Evolutionary conservation across 805 yeast species (phyloP), one percentile per base, ranked within the genome.

Genomic region (Tetrapisispora taiwanensis): DNA sequence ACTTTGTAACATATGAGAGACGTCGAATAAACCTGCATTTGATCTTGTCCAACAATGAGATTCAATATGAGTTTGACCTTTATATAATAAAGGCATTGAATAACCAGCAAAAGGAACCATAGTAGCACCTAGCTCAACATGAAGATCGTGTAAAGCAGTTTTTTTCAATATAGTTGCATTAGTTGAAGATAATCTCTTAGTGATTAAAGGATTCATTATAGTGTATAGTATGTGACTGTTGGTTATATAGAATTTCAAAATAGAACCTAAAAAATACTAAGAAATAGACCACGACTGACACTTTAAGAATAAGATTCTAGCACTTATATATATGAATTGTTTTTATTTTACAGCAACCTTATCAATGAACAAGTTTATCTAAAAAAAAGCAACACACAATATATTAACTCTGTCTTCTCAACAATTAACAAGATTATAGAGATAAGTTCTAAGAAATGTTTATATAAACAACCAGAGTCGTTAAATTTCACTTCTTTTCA

Each of bases 101-200:
- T 76, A 92, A n/a, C 96, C 96, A 15, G 97, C 97, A 66, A 85
- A 92, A 37, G 94, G 94, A 4, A 89, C 97, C 81, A 92, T 81
- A 45, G 84, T 88, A 13, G 88, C 98, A 6, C 88, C 90, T 38
- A 78, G 69, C 45, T 75, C 74, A 30, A 81, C 69, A 61, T 92
- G 97, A 20, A 87, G 71, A 46, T 83, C 87, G 61, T 82, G 78
- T 34, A 92, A 70, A 4, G 97, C 94, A 1, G 97, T 92, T 52
- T 70, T 76, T 51, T 75, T 69, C 46, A 73, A 60, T 1, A 65
- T 50, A 7, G 60, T 55, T 8, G 69, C 59, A 14, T 59, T 51
- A 18, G 63, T 51, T 7, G 68, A 58, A 42, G 61, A 59, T 20
- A 57, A 51, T 45, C 71, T 62, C 36, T 46, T 58, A 30, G 17